Conservation (phyloP, 768 basidiomycete genomes). For the Peribolospora baueri region DNA sequence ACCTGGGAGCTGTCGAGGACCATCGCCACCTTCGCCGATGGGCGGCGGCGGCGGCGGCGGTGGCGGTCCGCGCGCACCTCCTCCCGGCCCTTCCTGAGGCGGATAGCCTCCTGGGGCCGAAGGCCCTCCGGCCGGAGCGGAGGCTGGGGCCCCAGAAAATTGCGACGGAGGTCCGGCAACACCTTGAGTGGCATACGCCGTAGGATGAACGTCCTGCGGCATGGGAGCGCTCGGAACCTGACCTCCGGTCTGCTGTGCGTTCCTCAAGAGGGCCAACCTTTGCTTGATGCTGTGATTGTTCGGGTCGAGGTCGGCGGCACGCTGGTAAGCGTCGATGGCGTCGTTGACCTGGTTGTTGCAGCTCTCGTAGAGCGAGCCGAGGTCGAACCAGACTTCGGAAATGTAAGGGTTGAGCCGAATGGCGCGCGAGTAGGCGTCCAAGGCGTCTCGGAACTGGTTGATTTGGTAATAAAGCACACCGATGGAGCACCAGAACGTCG, state of each 20-base stretch:
- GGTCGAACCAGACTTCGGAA: slow-evolving; percentile 81
- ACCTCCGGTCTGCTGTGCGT: slow-evolving; percentile 47
- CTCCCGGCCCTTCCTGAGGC: too few species aligned
- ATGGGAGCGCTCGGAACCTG: slow-evolving; percentile 62
- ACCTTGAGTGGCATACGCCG: slow-evolving; percentile 41
- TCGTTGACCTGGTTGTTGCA: slow-evolving; percentile 98
- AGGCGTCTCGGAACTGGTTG: slow-evolving; percentile 94
- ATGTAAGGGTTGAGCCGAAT: slow-evolving; percentile 99
- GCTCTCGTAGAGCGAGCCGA: slow-evolving; percentile 85
- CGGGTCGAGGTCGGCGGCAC: slow-evolving; percentile 83
- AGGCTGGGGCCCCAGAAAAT: too few species aligned
- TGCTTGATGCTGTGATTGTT: slow-evolving; percentile 56
- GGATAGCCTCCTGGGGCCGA: too few species aligned
- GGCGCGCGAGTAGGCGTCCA: slow-evolving; percentile 94
- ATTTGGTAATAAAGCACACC: slow-evolving; percentile 98
- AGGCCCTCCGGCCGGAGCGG: too few species aligned
- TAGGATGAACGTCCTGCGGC: slow-evolving; percentile 88
- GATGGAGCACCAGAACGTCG: slow-evolving; percentile 98
- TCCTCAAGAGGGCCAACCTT: slow-evolving; percentile 50
- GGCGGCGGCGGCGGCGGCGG: too few species aligned
- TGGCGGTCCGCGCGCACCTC: too few species aligned
- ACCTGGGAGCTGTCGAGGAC: too few species aligned
- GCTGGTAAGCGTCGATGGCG: slow-evolving; percentile 91
- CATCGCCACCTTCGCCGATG: too few species aligned
- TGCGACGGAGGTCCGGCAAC: too few species aligned